phyloP scores from a whole-genome alignment of 768 basidiomycete species.

The Tricholoma furcatifolium region DNA sequence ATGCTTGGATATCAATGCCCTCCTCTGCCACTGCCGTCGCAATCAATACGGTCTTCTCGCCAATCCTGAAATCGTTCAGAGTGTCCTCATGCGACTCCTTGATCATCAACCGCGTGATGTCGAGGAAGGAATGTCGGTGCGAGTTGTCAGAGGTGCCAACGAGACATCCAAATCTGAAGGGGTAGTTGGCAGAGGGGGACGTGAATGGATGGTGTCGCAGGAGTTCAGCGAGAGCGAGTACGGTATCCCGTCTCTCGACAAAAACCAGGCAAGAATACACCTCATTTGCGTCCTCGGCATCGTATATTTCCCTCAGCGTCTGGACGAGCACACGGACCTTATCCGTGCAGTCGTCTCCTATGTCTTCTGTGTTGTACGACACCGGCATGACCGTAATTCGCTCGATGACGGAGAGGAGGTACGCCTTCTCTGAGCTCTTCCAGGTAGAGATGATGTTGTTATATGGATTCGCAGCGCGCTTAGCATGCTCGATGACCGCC shows the following conservation, averaged over 20 bases:
- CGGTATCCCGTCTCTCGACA: constrained; percentile 73
- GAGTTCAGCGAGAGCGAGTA: constrained; percentile 64
- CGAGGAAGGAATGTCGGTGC: constrained; percentile 60
- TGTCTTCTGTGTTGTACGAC: constrained; percentile 50
- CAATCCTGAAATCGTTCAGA: constrained; percentile 61
- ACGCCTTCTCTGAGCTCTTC: constrained; percentile 59
- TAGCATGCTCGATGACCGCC: constrained; percentile 54
- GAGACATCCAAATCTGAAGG: constrained; percentile 60
- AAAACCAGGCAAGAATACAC: constrained; percentile 74
- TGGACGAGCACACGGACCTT: constrained; percentile 58
- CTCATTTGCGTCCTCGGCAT: constrained; percentile 50
- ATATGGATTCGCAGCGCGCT: constrained; percentile 43
- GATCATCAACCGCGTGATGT: constrained; percentile 61
- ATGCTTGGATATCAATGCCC: constrained; percentile 81
- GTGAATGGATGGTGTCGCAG: constrained; percentile 59
- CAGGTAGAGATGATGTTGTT: constrained; percentile 50
- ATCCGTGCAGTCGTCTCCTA: constrained; percentile 51
- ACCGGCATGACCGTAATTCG: constrained; percentile 40
- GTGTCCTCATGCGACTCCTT: constrained; percentile 53
- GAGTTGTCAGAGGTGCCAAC: constrained; percentile 62
- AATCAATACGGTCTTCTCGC: constrained; percentile 70
- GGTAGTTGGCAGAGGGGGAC: constrained; percentile 39
- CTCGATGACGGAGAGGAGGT: constrained; percentile 53
- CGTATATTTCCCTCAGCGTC: constrained; percentile 50
- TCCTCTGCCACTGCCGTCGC: constrained; percentile 85